Base-by-base conservation (phyloP, 495 filamentous ascomycete genomes). In the Aspergillus ellipticus region DNA sequence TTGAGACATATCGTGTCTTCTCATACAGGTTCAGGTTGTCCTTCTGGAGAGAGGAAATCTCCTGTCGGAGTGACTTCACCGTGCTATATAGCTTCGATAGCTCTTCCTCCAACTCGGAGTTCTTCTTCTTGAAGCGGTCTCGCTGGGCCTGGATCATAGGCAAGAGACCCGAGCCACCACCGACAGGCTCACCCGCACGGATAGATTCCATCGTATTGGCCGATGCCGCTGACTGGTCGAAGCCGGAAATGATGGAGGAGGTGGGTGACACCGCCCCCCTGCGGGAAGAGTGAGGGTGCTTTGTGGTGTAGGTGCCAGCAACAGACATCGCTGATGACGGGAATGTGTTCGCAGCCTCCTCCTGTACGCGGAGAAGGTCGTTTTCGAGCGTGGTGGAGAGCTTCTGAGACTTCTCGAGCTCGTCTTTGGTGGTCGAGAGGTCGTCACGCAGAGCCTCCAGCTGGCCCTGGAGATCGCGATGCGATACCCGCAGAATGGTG, bases 91-190 rank as follows among this genome's bases (percentile, higher is more conserved):
- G 75, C 55, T 94, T 91, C 6, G 89, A 89, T 17, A 97, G 79
- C 62, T 97, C 92, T 46, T 89, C 83, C 69, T 97, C 95, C 42
- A 99, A 83, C 66, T 97, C 89, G 1, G 85, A 72, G 56, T 96
- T 97, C 60, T 91, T 87, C 78, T 96, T 90, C 79, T 96, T 97
- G 82, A 99, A 99, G 41, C 94, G 89, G 71, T 99, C 94, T 56
- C 94, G 86, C 69, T 99, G 94, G 17, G 94, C 94, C 46, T 94
- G 95, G 54, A 99, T 87, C 94, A 99, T 99, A 22, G 95, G 94
- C 22, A 99, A 77, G 56, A 99, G 96, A 17, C 92, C 92, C 2
- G 89, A 90, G 24, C 90, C 90, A 49, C 89, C 90, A 8, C 90
- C 90, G 15, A 88, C 82, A 8, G 86, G 76, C 62, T 92, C 89